Evolutionary conservation across 75 land plant genomes (phyloP).

Genomic region (Pinus taeda): DNA sequence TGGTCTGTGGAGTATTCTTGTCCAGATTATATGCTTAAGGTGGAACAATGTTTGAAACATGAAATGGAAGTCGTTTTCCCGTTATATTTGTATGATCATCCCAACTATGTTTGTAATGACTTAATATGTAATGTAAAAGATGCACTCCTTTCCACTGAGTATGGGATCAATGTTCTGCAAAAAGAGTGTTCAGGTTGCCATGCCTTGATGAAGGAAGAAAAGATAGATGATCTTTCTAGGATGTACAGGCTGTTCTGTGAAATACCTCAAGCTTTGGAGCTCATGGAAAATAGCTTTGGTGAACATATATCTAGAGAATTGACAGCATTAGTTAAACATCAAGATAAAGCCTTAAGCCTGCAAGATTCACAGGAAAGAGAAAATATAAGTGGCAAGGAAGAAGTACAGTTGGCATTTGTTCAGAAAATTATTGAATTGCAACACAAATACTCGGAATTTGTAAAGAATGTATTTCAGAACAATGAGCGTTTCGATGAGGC

Average conservation of each 20-base stretch:
- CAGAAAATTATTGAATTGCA: slow-evolving; percentile 79
- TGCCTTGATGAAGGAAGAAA: background rate
- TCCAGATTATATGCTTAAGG: background rate
- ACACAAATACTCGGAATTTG: slow-evolving; percentile 81
- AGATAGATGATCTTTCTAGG: background rate
- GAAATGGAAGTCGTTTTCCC: background rate
- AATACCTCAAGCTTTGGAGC: background rate
- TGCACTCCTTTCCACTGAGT: background rate
- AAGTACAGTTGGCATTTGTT: slow-evolving; percentile 33
- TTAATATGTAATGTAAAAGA: background rate
- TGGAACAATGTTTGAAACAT: background rate
- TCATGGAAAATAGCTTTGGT: background rate
- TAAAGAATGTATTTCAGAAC: slow-evolving; percentile 38
- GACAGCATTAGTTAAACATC: no score
- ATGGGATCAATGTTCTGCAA: background rate
- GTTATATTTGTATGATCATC: background rate
- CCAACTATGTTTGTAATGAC: no score
- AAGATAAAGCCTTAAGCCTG: no score
- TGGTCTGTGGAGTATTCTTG: background rate
- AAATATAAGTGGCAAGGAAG: no score
- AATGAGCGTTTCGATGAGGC: slow-evolving; percentile 46
- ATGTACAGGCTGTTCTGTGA: background rate
- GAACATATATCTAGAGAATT: background rate
- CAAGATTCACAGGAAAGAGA: no score
- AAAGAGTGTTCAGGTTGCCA: background rate